Evolutionary conservation across 306 rosid genomes (phyloP), one percentile per base, ranked within the genome.

Genomic region (Abrus precatorius): DNA sequence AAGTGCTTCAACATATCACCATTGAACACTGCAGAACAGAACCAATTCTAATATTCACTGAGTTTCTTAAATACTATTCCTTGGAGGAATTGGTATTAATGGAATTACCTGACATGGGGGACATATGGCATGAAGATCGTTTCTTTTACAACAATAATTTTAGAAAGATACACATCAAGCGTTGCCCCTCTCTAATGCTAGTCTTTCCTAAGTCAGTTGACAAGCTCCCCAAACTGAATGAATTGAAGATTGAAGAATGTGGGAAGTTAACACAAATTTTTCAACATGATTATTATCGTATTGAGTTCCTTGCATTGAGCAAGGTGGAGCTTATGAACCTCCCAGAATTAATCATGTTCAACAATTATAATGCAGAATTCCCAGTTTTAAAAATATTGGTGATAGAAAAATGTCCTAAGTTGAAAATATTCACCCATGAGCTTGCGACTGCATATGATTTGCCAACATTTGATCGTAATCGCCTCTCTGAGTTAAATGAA

Each of bases 341-440:
- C 3, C 11, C 80, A 62, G 6, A 0, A 0, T 33, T 76, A 1
- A 20, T 1, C 0, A 0, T 1, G 2, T 48, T 76, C 29, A 48
- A 72, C 6, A 0, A 0, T 0, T 0, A 0, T 3, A 0, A 0
- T 0, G 0, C 38, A 0, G 32, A 10, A 32, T 62, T 76, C 5
- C 48, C 61, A 1, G 1, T 3, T 9, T 1, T 33, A 4, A n/a
- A 14, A 5, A 14, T 0, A 0, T 48, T 62, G 40, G 49, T 8
- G 4, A 50, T 77, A 50, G 27, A 64, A 50, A 1, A 27, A 6
- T 77, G 65, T 63, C 54, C 65, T 3, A 0, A 33, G 0, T 49
- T 47, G 28, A 3, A 2, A 1, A 1, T 7, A 30, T 48, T 76
- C 13, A 76, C 28, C 0, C 9, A 9, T 5, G 40, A 52, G 0